A percentile compares a stretch with the other conserved stretches of the same genome.
Conservation (phyloP, 2,329 filamentous ascomycete species). For the Cryphonectria parasitica region DNA sequence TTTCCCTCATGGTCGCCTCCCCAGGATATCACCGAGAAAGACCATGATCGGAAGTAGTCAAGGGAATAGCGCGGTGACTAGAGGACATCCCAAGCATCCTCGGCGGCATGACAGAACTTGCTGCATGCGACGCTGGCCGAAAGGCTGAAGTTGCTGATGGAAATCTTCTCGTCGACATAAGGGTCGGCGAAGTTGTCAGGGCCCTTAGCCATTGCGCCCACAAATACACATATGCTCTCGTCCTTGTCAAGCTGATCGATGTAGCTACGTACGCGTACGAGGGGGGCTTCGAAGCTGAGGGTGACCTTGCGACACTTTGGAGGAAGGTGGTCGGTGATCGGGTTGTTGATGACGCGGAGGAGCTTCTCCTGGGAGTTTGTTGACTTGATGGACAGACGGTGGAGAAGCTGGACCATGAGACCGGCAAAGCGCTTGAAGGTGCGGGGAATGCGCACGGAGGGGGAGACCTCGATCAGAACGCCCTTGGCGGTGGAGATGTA, state of each 20-base stretch:
- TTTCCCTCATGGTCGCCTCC: background rate
- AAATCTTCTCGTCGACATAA: constrained; percentile 95
- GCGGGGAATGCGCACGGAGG: constrained; percentile 94
- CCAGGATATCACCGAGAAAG: background rate
- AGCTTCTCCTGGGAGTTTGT: constrained; percentile 98
- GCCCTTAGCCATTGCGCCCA: constrained; percentile 98
- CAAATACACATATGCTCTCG: constrained; percentile 96
- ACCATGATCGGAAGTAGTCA: background rate
- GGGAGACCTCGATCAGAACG: constrained; percentile 95
- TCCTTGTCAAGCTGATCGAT: constrained; percentile 76
- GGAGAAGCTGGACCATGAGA: constrained; percentile 96
- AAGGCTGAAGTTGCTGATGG: constrained; percentile 96
- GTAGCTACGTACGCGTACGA: constrained; percentile 88
- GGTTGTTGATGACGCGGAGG: constrained; percentile 95
- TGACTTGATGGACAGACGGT: constrained; percentile 92
- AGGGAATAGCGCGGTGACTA: constrained; percentile 42
- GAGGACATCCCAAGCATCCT: constrained; percentile 94
- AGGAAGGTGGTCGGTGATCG: constrained; percentile 94
- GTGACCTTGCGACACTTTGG: constrained; percentile 98
- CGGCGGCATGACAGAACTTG: constrained; percentile 98
- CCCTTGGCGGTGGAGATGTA: constrained; percentile 98
- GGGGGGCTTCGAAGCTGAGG: constrained; percentile 87
- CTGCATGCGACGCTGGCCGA: constrained; percentile 98
- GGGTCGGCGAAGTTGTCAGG: constrained; percentile 92
- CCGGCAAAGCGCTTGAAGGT: constrained; percentile 99